phyloP scores from a whole-genome alignment of 352 stramenopile species.

The Blastocystis hominis region DNA sequence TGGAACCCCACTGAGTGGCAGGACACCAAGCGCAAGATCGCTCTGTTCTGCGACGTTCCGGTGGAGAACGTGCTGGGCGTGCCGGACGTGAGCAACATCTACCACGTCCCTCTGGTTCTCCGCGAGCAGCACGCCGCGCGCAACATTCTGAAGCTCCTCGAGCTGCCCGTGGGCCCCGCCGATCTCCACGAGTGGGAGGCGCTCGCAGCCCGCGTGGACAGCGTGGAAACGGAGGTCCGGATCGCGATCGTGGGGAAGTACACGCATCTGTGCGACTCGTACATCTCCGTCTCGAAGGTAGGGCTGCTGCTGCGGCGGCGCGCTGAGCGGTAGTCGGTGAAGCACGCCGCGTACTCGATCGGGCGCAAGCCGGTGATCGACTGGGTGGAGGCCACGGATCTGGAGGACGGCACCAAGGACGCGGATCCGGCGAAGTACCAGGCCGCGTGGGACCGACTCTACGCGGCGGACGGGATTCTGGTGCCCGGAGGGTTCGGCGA shows the following conservation, averaged over 20 bases:
- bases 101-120: constrained; percentile 93
- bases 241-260: constrained; percentile 99
- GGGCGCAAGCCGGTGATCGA: constrained; percentile 83
- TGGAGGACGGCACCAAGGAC: constrained; percentile 77
- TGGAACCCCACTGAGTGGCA: not conserved
- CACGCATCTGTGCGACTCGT: constrained; percentile 93
- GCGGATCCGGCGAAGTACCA: constrained; percentile 70
- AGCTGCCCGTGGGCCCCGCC: constrained; percentile 49
- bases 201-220: constrained; percentile 85
- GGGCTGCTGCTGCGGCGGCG: too few species aligned
- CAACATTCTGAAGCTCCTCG: constrained; percentile 80
- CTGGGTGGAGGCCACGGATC: constrained; percentile 90
- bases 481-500: constrained; percentile 94
- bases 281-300: constrained; percentile 93
- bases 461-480: constrained; percentile 73
- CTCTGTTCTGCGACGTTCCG: constrained; percentile 93
- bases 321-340: constrained; percentile 63
- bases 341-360: constrained; percentile 84
- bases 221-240: constrained; percentile 77
- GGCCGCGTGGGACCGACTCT: constrained; percentile 82
- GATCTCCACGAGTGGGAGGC: constrained; percentile 68
- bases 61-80: constrained; percentile 86
- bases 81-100: constrained; percentile 99
- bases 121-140: constrained; percentile 86
- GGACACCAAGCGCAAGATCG: constrained; percentile 85